phyloP scores from a whole-genome alignment of 2,329 filamentous ascomycete genomes.

The Alternaria burnsii region DNA sequence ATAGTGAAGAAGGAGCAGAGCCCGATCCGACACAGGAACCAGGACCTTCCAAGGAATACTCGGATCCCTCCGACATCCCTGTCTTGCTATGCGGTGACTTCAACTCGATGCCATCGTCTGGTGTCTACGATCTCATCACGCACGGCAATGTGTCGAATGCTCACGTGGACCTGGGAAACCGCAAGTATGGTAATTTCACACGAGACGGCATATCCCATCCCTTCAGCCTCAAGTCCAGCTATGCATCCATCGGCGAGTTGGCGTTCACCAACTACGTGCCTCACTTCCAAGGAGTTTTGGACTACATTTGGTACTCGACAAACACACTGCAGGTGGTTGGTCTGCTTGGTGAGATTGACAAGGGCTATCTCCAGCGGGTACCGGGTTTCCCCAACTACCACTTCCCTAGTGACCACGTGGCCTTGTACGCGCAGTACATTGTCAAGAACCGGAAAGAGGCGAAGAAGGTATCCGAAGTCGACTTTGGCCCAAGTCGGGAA shows the following conservation, averaged over 20 bases:
- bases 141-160: slow-evolving; percentile 79
- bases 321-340: slow-evolving; percentile 86
- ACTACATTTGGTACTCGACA: slow-evolving; percentile 98
- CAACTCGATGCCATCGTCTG: slow-evolving; percentile 87
- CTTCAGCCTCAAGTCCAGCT: slow-evolving; percentile 91
- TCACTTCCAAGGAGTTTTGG: slow-evolving; percentile 88
- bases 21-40: slow-evolving; percentile 69
- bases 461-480: slow-evolving; percentile 58
- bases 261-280: slow-evolving; percentile 97
- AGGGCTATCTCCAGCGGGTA: slow-evolving; percentile 82
- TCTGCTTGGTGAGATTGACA: slow-evolving; percentile 85
- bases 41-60: slow-evolving; percentile 85
- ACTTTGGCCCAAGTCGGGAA: slow-evolving; percentile 48
- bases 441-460: slow-evolving; percentile 84
- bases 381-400: slow-evolving; percentile 94
- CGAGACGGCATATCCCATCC: slow-evolving; percentile 91
- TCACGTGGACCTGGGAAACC: slow-evolving; percentile 80
- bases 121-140: slow-evolving; percentile 88
- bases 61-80: slow-evolving; percentile 85
- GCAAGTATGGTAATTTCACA: slow-evolving; percentile 93
- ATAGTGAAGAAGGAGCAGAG: slow-evolving; percentile 58
- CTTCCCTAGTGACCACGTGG: slow-evolving; percentile 92
- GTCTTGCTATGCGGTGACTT: slow-evolving; percentile 94
- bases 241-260: slow-evolving; percentile 83
- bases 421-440: slow-evolving; percentile 87